phyloP scores from a whole-genome alignment of 2,329 filamentous ascomycete genomes.

The Aspergillus pseudotamarii region DNA sequence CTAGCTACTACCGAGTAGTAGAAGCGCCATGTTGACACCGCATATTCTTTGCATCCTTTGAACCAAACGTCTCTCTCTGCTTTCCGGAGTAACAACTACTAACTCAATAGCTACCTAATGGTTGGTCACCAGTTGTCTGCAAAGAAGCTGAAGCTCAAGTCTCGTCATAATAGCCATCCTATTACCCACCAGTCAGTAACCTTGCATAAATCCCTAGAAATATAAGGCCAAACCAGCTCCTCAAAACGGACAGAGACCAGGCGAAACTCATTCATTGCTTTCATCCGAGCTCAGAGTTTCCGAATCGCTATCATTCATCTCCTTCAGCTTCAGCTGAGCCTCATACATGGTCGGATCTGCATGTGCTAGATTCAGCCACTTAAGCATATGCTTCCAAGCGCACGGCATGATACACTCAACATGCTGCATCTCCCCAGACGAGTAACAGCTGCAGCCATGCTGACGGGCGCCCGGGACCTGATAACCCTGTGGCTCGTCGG shows the following conservation, averaged over 20 bases:
- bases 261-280: not conserved
- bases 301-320: conserved; percentile 15
- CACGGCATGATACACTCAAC: conserved; percentile 65
- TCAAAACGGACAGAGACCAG: not conserved
- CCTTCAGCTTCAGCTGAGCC: conserved; percentile 32
- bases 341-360: conserved; percentile 46
- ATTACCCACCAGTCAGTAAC: too few relatives aligned
- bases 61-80: too few relatives aligned
- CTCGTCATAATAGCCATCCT: too few relatives aligned
- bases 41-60: too few relatives aligned
- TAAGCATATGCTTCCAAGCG: conserved; percentile 57
- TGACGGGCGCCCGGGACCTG: conserved; percentile 58
- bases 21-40: too few relatives aligned
- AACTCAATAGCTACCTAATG: too few relatives aligned
- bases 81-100: too few relatives aligned
- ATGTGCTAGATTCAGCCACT: conserved; percentile 64
- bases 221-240: too few relatives aligned
- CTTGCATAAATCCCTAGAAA: too few relatives aligned
- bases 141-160: too few relatives aligned
- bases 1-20: too few relatives aligned
- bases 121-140: too few relatives aligned
- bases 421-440: conserved; percentile 63
- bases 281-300: not conserved
- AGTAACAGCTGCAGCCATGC: conserved; percentile 68
- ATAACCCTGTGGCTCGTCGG: conserved; percentile 53